Evolutionary conservation across 2,329 filamentous ascomycete species (phyloP).

Genomic region (Didymellaceae sp.): DNA sequence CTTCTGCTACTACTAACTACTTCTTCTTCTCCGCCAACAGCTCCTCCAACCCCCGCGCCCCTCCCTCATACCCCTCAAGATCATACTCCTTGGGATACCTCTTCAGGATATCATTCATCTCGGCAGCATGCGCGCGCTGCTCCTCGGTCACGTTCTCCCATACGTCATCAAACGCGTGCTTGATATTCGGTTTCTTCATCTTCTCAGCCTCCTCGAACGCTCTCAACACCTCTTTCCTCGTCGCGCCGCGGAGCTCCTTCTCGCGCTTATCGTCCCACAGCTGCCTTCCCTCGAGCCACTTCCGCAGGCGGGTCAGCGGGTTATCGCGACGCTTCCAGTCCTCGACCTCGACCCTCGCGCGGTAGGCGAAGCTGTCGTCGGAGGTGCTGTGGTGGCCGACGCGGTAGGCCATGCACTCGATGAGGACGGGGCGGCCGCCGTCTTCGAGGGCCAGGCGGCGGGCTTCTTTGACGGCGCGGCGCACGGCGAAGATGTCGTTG

Average conservation of each 20-base stretch:
- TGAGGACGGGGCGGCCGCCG: slow-evolving; percentile 81
- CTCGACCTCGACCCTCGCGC: slow-evolving; percentile 89
- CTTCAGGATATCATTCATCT: slow-evolving; percentile 78
- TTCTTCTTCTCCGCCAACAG: slow-evolving; percentile 29
- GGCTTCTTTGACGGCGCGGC: slow-evolving; percentile 79
- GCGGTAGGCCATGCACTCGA: slow-evolving; percentile 98
- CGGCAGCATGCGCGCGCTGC: slow-evolving; percentile 73
- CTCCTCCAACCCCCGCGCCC: slow-evolving; percentile 66
- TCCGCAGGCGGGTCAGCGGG: slow-evolving; percentile 81
- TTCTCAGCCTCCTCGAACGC: slow-evolving; percentile 85
- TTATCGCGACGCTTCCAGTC: slow-evolving; percentile 93
- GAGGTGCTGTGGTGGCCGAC: slow-evolving; percentile 96
- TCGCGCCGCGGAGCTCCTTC: slow-evolving; percentile 69
- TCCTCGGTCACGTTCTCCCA: slow-evolving; percentile 89
- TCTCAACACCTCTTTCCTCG: slow-evolving; percentile 77
- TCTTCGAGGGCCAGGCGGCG: slow-evolving; percentile 78
- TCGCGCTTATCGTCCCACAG: slow-evolving; percentile 88
- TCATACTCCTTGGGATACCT: slow-evolving; percentile 95
- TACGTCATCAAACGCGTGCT: slow-evolving; percentile 81
- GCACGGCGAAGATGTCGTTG: slow-evolving; percentile 91
- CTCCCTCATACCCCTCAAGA: slow-evolving; percentile 75
- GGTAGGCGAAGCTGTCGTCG: slow-evolving; percentile 96
- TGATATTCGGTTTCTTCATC: slow-evolving; percentile 77
- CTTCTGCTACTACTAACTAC: neutral
- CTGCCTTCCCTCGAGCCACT: slow-evolving; percentile 85